Evolutionary conservation across 352 stramenopile species (phyloP).

Genomic region (Lagenidium giganteum): DNA sequence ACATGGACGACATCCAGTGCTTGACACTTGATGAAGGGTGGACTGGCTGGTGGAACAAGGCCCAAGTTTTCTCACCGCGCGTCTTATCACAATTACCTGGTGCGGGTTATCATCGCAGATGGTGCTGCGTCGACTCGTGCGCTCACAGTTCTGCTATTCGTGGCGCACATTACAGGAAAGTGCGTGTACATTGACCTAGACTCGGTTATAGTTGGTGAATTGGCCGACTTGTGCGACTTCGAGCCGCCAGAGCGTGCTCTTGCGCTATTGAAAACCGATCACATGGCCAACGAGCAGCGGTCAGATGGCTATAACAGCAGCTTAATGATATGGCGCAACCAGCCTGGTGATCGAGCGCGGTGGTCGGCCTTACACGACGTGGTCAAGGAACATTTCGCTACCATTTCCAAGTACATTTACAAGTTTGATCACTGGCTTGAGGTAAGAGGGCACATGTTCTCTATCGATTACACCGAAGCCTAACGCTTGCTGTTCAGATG

Average conservation of each 20-base stretch:
- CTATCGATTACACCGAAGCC: neutral
- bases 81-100: constrained; percentile 8
- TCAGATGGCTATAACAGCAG: constrained; percentile 68
- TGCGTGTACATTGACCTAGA: constrained; percentile 76
- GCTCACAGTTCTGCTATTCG: neutral
- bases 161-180: constrained; percentile 4
- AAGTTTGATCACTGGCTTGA: constrained; percentile 88
- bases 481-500: constrained; percentile 27
- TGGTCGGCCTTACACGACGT: constrained; percentile 37
- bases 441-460: constrained; percentile 13
- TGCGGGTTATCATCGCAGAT: too few relatives aligned
- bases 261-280: constrained; percentile 46
- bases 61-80: constrained; percentile 43
- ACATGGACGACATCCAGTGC: constrained; percentile 21
- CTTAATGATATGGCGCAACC: constrained; percentile 50
- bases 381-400: constrained; percentile 28
- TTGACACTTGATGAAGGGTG: constrained; percentile 25
- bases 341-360: neutral
- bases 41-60: constrained; percentile 83
- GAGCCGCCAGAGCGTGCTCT: constrained; percentile 8
- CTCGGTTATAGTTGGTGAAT: constrained; percentile 51
- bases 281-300: constrained; percentile 67
- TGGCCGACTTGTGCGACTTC: constrained; percentile 26
- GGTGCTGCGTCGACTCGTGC: neutral
- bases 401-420: constrained; percentile 58